Conservation (phyloP, 345 rosid genomes). For the Euphorbia tirucalli region DNA sequence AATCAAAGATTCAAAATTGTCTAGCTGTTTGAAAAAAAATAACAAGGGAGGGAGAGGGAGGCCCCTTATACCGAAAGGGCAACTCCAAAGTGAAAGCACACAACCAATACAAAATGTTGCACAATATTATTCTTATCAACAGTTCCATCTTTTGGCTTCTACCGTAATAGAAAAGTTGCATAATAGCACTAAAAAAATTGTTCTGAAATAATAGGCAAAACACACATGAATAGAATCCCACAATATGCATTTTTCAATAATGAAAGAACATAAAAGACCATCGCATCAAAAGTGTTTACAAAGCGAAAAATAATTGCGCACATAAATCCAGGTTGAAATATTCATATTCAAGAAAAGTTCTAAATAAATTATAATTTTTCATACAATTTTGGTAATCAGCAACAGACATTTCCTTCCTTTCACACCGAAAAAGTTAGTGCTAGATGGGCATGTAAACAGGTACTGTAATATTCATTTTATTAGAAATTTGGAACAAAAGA, state of each 20-base stretch:
- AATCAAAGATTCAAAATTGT: not conserved
- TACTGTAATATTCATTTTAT: not conserved
- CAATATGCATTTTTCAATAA: not conserved
- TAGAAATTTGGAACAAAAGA: not conserved
- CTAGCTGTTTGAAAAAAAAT: not conserved
- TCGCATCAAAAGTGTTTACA: not conserved
- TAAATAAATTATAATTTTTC: not conserved
- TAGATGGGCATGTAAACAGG: not conserved
- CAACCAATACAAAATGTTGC: not conserved
- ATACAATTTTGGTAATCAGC: not conserved
- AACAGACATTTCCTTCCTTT: not conserved
- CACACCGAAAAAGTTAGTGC: not conserved
- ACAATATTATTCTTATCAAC: not conserved
- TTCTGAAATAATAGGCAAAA: not conserved
- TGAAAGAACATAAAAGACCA: not conserved
- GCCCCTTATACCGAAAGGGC: not conserved
- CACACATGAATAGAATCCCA: not conserved
- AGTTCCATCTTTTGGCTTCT: not conserved
- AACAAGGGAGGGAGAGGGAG: not conserved
- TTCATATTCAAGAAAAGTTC: not conserved
- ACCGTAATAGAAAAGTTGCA: not conserved
- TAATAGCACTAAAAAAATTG: not conserved
- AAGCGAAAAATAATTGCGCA: not conserved
- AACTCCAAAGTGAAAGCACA: slow-evolving; percentile 2
- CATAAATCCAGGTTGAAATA: not conserved